These are phyloP conservation scores for Antitrichia curtipendula DNA, from an alignment of 225 moss, liverwort and hornwort genomes.

Conservation along the genomic window DNA sequence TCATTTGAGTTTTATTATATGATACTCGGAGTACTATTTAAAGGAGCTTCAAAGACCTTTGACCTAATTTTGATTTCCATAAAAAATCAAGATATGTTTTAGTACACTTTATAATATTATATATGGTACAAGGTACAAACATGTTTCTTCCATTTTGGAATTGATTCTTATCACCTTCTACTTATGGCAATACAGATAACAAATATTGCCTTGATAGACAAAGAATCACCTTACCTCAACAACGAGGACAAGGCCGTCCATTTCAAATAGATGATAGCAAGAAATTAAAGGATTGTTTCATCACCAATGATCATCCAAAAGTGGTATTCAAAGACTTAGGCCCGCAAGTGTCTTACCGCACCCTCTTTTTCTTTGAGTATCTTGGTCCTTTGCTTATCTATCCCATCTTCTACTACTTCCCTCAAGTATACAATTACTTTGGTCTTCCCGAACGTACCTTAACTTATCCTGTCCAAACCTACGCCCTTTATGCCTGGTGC, in stretches of 20 bases:
- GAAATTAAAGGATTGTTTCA: constrained; percentile 62
- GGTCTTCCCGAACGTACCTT: constrained; percentile 38
- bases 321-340: constrained; percentile 79
- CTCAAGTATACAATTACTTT: constrained; percentile 54
- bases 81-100: background rate
- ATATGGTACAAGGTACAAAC: background rate
- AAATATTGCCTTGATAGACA: constrained; percentile 73
- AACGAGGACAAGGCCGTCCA: constrained; percentile 40
- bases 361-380: constrained; percentile 78
- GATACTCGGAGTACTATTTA: no score
- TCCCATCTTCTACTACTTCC: constrained; percentile 64
- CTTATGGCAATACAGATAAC: constrained; percentile 11
- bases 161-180: background rate
- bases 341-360: constrained; percentile 63
- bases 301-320: constrained; percentile 25
- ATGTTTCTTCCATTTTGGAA: background rate
- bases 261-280: constrained; percentile 40
- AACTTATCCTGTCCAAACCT: constrained; percentile 44
- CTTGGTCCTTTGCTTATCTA: constrained; percentile 72
- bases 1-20: background rate
- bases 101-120: background rate
- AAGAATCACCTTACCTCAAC: constrained; percentile 60
- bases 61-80: fast-evolving
- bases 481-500: constrained; percentile 52
- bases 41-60: background rate